Evolutionary conservation across 2,329 filamentous ascomycete genomes (phyloP).

Genomic region (Lachnellula willkommii): DNA sequence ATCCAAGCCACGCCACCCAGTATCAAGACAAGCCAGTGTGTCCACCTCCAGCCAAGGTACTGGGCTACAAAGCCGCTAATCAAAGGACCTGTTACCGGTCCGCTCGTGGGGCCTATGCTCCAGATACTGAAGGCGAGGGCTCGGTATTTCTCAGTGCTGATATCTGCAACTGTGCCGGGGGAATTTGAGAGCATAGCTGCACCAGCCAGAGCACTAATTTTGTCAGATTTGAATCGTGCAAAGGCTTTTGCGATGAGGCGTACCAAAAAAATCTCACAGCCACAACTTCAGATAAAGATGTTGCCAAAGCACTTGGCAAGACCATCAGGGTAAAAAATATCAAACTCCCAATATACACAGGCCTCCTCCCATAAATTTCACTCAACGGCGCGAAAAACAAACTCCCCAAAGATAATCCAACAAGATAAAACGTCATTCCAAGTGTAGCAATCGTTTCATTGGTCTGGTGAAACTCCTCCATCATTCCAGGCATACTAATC

Average conservation of each 20-base stretch:
- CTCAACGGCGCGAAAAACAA: constrained; percentile 69
- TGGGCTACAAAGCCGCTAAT: constrained; percentile 77
- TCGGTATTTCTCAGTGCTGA: constrained; percentile 73
- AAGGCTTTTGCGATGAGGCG: constrained; percentile 20
- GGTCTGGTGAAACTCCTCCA: constrained; percentile 56
- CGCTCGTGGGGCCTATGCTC: constrained; percentile 80
- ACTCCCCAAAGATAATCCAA: constrained; percentile 67
- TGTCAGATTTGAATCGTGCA: constrained; percentile 13
- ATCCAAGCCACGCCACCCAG: constrained; percentile 57
- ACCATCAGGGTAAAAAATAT: constrained; percentile 61
- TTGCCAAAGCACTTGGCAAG: constrained; percentile 65
- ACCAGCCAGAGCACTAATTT: constrained; percentile 56
- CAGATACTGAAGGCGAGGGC: constrained; percentile 81
- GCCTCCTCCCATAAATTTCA: constrained; percentile 62
- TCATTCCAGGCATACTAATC: constrained; percentile 63
- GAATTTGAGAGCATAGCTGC: constrained; percentile 78
- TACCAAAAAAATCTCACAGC: constrained; percentile 68
- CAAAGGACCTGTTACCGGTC: constrained; percentile 58
- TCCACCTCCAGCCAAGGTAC: constrained; percentile 82
- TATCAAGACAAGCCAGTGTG: constrained; percentile 75
- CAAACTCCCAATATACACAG: constrained; percentile 65
- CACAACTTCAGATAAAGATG: constrained; percentile 63
- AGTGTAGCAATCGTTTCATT: constrained; percentile 61
- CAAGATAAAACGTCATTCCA: constrained; percentile 72
- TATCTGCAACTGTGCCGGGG: constrained; percentile 77